These are phyloP conservation scores for Rutidosis leptorrhynchoides DNA, from an alignment of 129 eudicot genomes.

Conservation along the genomic window DNA sequence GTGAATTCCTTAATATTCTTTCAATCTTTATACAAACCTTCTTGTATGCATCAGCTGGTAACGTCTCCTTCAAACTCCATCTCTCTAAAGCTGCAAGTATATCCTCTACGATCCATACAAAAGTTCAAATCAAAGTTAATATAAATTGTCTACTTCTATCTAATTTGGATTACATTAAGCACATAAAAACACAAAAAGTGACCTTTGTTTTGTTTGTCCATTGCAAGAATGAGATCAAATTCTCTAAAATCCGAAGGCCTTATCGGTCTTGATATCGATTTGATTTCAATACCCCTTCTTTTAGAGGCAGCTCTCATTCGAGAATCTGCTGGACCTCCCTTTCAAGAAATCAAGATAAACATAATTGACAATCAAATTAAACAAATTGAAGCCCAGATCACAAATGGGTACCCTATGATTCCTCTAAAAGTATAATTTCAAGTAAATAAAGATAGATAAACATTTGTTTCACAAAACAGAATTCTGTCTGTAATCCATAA, in stretches of 20 bases:
- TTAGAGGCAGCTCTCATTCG: constrained; percentile 94
- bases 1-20: neutral
- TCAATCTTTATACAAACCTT: constrained; percentile 47
- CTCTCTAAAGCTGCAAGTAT: constrained; percentile 73
- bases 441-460: neutral
- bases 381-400: neutral
- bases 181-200: neutral
- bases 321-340: constrained; percentile 97
- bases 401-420: constrained; percentile 3
- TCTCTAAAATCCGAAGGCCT: constrained; percentile 86
- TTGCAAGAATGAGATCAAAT: constrained; percentile 95
- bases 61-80: constrained; percentile 66
- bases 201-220: constrained; percentile 95
- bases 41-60: constrained; percentile 68
- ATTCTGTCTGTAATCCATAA: no score
- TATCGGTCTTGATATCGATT: constrained; percentile 87
- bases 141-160: neutral
- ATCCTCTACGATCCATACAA: constrained; percentile 52
- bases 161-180: neutral
- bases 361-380: constrained; percentile 3
- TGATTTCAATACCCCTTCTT: constrained; percentile 83
- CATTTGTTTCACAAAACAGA: neutral
- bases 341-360: constrained; percentile 27
- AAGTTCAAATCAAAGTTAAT: neutral
- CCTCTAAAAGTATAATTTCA: neutral